A percentile compares a stretch with the other conserved stretches of the same genome.
Conservation (phyloP, 2,329 filamentous ascomycete genomes). For the Chrysoporthe puriensis region DNA sequence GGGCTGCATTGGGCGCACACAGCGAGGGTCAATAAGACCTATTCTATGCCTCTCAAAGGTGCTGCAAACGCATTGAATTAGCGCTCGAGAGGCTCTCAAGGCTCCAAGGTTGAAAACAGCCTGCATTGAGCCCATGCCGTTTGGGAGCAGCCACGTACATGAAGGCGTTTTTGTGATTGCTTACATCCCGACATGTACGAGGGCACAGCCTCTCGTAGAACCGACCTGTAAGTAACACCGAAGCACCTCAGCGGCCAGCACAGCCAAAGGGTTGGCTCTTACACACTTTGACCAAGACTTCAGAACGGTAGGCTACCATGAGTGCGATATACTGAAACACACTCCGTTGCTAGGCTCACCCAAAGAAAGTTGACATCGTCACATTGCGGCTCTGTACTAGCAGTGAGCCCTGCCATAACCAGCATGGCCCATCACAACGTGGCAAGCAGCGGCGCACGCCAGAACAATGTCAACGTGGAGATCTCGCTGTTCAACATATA, state of each 20-base stretch:
- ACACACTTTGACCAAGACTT: not conserved
- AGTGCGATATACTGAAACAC: too few relatives aligned
- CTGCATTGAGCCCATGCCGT: not conserved
- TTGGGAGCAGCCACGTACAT: not conserved
- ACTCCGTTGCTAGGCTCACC: too few relatives aligned
- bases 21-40: not conserved
- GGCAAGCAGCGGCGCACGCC: conserved; percentile 2
- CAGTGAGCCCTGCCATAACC: not conserved
- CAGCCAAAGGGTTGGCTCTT: not conserved
- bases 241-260: not conserved
- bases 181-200: not conserved
- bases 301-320: too few relatives aligned
- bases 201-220: not conserved
- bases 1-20: not conserved
- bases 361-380: too few relatives aligned
- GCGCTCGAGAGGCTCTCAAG: not conserved
- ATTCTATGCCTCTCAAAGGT: too few relatives aligned
- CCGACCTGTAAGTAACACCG: not conserved
- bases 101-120: not conserved
- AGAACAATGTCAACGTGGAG: conserved; percentile 1
- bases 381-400: not conserved
- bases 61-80: not conserved
- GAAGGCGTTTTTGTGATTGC: not conserved
- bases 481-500: not conserved
- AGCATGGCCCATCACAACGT: not conserved